Conservation (phyloP, 1,139 yeast species). For the Pichia sp. region DNA sequence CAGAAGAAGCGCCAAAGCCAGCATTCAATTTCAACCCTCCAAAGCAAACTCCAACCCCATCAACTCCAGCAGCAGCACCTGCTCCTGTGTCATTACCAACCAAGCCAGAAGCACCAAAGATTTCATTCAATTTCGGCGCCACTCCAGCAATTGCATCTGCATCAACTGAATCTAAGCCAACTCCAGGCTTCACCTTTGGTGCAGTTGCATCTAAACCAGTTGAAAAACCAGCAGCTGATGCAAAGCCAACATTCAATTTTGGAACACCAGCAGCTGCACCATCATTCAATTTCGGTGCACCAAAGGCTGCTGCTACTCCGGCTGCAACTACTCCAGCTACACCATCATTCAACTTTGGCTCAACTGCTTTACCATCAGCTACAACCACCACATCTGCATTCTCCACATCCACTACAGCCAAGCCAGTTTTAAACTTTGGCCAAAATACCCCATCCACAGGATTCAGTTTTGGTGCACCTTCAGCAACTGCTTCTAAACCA, state of each 20-base stretch:
- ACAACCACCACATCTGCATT: slow-evolving; percentile 19
- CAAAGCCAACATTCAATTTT: too few relatives aligned
- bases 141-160: neutral
- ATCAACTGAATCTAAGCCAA: neutral
- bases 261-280: too few relatives aligned
- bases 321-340: neutral
- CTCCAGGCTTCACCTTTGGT: slow-evolving; percentile 1
- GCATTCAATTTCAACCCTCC: slow-evolving; percentile 16
- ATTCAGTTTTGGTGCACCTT: slow-evolving; percentile 18
- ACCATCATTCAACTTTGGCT: slow-evolving; percentile 4
- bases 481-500: slow-evolving; percentile 26
- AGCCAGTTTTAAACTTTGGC: neutral
- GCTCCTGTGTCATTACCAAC: too few relatives aligned
- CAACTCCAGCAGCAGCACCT: neutral
- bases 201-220: neutral
- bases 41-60: neutral
- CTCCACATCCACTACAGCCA: slow-evolving; percentile 13
- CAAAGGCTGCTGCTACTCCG: too few relatives aligned
- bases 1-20: slow-evolving; percentile 13
- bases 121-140: neutral
- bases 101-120: too few relatives aligned
- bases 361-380: too few relatives aligned
- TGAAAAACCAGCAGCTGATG: neutral
- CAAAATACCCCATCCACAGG: slow-evolving; percentile 12
- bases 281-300: too few relatives aligned